Evolutionary conservation across 495 filamentous ascomycete genomes (phyloP), one percentile per base, ranked within the genome.

Genomic region (Hypoxylon fragiforme): DNA sequence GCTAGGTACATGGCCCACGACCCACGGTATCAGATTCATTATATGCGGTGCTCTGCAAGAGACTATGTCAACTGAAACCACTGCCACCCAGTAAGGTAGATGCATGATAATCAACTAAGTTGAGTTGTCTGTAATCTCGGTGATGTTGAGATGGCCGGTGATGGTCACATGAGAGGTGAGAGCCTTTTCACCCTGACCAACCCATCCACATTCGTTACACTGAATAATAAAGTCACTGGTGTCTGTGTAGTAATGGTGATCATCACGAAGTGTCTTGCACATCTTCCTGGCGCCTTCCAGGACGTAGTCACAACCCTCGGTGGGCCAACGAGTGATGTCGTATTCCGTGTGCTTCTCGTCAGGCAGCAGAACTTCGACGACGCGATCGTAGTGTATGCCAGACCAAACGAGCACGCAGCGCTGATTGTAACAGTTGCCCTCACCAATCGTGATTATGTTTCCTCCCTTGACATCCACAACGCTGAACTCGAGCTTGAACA

Each of bases 341-440:
- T 85, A 80, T 50, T 77, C 77, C 35, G 71, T 75, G 42, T 78
- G 75, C 6, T 80, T 80, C 16, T 81, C 78, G 26, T 48, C 65
- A 51, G 83, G 80, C 11, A 79, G 81, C 1, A 87, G 85, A 7
- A 80, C 82, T 60, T 95, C 78, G 0, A 87, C 89, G 42, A 97
- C 83, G n/a, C 87, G 84, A 68, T 98, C 94, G 68, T 98, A 98
- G 64, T 98, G 94, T 44, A 97, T 92, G 0, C 91, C 91, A 0
- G 88, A 92, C 69, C 97, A 98, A 1, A 97, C 84, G 21, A 98
- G 74, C 30, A 97, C 84, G 69, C 90, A 90, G 21, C 91, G 75
- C 14, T 77, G 81, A 1, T 76, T 66, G 38, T 63, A 65, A 1
- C 38, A 31, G 19, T 78, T 80, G 1, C 84, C 85, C 63, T 96